A percentile compares a stretch with the other conserved stretches of the same genome.
Evolutionary conservation across 495 filamentous ascomycete species (phyloP).

Genomic region (Xylaria nigripes): DNA sequence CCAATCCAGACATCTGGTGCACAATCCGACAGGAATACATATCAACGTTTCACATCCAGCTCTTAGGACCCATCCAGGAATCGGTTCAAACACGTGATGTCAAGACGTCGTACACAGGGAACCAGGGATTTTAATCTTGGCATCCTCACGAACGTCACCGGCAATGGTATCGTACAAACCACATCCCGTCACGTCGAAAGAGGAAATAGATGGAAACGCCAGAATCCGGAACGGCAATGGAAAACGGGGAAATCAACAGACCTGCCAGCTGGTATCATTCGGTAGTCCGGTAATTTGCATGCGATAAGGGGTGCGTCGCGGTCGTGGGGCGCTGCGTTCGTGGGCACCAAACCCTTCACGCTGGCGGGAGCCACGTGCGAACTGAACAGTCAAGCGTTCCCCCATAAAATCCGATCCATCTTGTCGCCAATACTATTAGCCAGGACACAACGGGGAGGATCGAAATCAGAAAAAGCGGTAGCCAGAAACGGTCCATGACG

Average conservation of each 20-base stretch:
- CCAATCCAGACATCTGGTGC: constrained; percentile 26
- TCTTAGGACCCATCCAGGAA: constrained; percentile 24
- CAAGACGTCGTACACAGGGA: constrained; percentile 16
- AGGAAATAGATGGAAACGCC: constrained; percentile 26
- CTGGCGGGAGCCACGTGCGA: constrained; percentile 87
- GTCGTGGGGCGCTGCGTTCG: constrained; percentile 77
- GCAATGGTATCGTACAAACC: constrained; percentile 20
- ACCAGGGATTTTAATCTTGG: constrained; percentile 16
- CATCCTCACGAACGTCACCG: constrained; percentile 20
- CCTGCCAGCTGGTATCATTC: constrained; percentile 99
- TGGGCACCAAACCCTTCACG: constrained; percentile 56
- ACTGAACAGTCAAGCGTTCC: constrained; percentile 92
- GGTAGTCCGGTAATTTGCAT: constrained; percentile 98
- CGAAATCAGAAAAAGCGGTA: constrained; percentile 20
- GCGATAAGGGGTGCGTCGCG: constrained; percentile 85
- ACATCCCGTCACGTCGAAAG: constrained; percentile 28
- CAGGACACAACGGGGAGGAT: constrained; percentile 22
- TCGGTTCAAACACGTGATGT: constrained; percentile 19
- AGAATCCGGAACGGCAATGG: constrained; percentile 48
- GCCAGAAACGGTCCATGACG: constrained; percentile 32
- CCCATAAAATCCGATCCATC: constrained; percentile 98
- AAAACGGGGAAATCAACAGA: constrained; percentile 62
- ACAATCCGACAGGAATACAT: constrained; percentile 14
- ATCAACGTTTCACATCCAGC: constrained; percentile 17
- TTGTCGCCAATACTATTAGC: constrained; percentile 41